A percentile compares a stretch with the other conserved stretches of the same genome.
phyloP scores from a whole-genome alignment of 1,139 yeast genomes.

The Meyerozyma elateridarum region DNA sequence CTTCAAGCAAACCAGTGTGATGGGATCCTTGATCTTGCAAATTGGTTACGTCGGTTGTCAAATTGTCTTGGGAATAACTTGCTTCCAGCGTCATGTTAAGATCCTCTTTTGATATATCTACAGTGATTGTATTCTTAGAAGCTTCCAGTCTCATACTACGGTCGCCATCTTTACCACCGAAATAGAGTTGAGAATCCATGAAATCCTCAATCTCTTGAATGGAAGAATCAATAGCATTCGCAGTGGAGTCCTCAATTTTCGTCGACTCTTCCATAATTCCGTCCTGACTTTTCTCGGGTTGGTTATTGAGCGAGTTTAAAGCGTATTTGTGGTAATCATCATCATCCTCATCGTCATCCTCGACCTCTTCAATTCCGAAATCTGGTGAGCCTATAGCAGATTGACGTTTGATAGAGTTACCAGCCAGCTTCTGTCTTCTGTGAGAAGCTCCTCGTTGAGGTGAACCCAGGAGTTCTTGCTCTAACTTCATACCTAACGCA shows the following conservation, averaged over 20 bases:
- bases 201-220: slow-evolving; percentile 42
- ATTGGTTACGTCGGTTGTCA: background rate
- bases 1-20: slow-evolving; percentile 11
- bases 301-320: slow-evolving; percentile 5
- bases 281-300: slow-evolving; percentile 6
- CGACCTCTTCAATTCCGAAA: slow-evolving; percentile 38
- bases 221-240: slow-evolving; percentile 25
- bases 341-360: slow-evolving; percentile 26
- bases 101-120: background rate
- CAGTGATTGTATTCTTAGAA: too few relatives aligned
- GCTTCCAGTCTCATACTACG: too few relatives aligned
- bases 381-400: slow-evolving; percentile 21
- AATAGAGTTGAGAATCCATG: slow-evolving; percentile 32
- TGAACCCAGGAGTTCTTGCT: slow-evolving; percentile 15
- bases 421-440: slow-evolving; percentile 4
- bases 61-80: slow-evolving; percentile 1
- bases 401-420: slow-evolving; percentile 9
- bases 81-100: background rate
- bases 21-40: too few relatives aligned
- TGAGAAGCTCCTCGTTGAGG: slow-evolving; percentile 5
- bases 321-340: slow-evolving; percentile 5
- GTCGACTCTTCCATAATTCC: slow-evolving; percentile 20
- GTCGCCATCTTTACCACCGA: slow-evolving; percentile 5
- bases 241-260: slow-evolving; percentile 7
- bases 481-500: slow-evolving; percentile 22